These are phyloP conservation scores for Nidularia pulvinata DNA, from an alignment of 768 basidiomycete genomes.

Conservation along the genomic window DNA sequence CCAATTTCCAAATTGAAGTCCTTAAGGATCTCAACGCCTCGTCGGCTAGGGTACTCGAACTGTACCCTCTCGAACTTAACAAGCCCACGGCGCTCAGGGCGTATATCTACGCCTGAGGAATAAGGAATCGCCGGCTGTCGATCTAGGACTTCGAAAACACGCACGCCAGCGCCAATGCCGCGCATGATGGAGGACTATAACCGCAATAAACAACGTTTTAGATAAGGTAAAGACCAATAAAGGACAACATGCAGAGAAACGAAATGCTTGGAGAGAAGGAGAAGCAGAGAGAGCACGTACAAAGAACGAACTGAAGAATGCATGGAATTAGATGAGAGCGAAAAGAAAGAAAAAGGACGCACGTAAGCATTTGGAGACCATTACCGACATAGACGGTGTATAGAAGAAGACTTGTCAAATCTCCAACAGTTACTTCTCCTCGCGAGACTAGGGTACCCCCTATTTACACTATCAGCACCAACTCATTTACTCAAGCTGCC, in stretches of 20 bases:
- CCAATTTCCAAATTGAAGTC: slow-evolving; percentile 81
- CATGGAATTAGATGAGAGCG: slow-evolving; percentile 3
- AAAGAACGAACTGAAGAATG: slow-evolving; percentile 41
- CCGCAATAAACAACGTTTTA: no score
- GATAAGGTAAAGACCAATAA: no score
- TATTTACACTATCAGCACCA: slow-evolving; percentile 18
- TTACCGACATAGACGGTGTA: slow-evolving; percentile 91
- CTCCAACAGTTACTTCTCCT: slow-evolving; percentile 90
- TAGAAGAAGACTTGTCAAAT: slow-evolving; percentile 84
- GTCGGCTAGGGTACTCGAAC: slow-evolving; percentile 91
- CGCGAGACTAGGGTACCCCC: slow-evolving; percentile 90
- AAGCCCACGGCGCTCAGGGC: slow-evolving; percentile 57
- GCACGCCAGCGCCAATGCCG: slow-evolving; percentile 89
- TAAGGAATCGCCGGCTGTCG: slow-evolving; percentile 75
- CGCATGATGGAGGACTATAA: slow-evolving; percentile 93
- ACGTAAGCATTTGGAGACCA: slow-evolving; percentile 82
- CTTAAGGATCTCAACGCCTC: slow-evolving; percentile 77
- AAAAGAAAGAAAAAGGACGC: slow-evolving; percentile 17
- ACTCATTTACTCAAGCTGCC: not conserved
- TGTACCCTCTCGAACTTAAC: slow-evolving; percentile 82
- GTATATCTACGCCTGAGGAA: slow-evolving; percentile 55
- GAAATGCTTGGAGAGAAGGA: slow-evolving; percentile 31
- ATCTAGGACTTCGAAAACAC: slow-evolving; percentile 94
- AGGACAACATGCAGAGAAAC: no score
- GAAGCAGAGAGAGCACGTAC: slow-evolving; percentile 33